These are phyloP conservation scores for Lactarius deliciosus DNA, from an alignment of 768 basidiomycete species.

Conservation along the genomic window DNA sequence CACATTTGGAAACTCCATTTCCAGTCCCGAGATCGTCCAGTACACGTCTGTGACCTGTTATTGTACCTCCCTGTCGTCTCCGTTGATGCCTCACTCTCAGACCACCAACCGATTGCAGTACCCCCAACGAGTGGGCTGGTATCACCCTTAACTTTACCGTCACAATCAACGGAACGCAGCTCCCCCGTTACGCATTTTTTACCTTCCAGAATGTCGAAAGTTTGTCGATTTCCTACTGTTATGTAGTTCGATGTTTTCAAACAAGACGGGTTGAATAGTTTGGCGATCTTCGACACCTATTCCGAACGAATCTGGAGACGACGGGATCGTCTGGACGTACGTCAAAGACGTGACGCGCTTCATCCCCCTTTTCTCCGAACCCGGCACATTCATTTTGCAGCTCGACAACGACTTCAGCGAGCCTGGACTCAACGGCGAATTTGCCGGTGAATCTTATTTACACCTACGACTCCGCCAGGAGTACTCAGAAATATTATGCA, in stretches of 20 bases:
- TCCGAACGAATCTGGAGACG: slow-evolving; percentile 42
- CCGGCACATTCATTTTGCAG: slow-evolving; percentile 77
- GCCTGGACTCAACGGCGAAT: slow-evolving; percentile 58
- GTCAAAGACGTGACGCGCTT: slow-evolving; percentile 75
- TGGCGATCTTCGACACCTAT: slow-evolving; percentile 83
- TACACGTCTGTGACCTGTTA: slow-evolving; percentile 47
- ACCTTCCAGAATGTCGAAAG: slow-evolving; percentile 79
- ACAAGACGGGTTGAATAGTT: slow-evolving; percentile 40
- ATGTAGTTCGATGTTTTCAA: too few species aligned
- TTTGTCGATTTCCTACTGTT: slow-evolving; percentile 36
- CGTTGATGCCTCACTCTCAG: slow-evolving; percentile 37
- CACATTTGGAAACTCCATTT: slow-evolving; percentile 70
- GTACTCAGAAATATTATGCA: slow-evolving; percentile 32
- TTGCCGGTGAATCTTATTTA: slow-evolving; percentile 51
- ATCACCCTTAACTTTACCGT: slow-evolving; percentile 76
- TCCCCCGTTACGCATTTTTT: slow-evolving; percentile 68
- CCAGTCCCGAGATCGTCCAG: slow-evolving; percentile 59
- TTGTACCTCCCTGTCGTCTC: background rate
- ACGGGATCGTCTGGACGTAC: slow-evolving; percentile 78
- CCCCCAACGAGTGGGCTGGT: slow-evolving; percentile 69
- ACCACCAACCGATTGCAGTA: slow-evolving; percentile 71
- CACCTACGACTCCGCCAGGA: background rate
- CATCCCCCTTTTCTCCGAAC: slow-evolving; percentile 30
- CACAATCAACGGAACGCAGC: slow-evolving; percentile 75
- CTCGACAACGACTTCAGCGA: slow-evolving; percentile 63